Evolutionary conservation across 169 alveolate genomes (phyloP).

Genomic region (Plasmodium vinckei): DNA sequence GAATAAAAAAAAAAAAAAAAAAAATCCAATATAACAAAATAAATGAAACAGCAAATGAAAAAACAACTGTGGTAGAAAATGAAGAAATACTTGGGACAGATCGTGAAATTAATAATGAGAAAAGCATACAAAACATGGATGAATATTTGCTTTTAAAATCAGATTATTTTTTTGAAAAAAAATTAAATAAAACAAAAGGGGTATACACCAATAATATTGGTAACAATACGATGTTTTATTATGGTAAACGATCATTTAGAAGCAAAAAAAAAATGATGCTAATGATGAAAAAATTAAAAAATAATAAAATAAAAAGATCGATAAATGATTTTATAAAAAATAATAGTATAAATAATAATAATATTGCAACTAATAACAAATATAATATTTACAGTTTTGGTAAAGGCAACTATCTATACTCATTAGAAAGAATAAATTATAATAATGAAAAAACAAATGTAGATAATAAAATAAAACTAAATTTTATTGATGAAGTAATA

Average conservation of each 20-base stretch:
- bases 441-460: constrained; percentile 29
- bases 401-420: constrained; percentile 34
- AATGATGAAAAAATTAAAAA: constrained; percentile 12
- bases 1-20: neutral
- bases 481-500: constrained; percentile 40
- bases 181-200: constrained; percentile 15
- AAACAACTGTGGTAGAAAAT: neutral
- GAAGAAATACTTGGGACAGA: neutral
- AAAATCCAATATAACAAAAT: neutral
- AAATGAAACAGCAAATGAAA: neutral
- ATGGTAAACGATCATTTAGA: neutral
- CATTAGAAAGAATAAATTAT: constrained; percentile 40
- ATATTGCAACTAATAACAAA: constrained; percentile 26
- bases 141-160: neutral
- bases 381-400: constrained; percentile 52
- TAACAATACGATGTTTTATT: neutral
- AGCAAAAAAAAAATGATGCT: constrained; percentile 7
- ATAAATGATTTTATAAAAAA: constrained; percentile 59
- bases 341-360: constrained; percentile 19
- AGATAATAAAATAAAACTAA: constrained; percentile 43
- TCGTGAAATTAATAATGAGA: neutral
- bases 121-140: neutral
- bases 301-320: constrained; percentile 36
- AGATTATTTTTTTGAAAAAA: constrained; percentile 1
- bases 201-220: neutral